Conservation (phyloP, 1,284 basidiomycete genomes). For the Mycosarcoma maydis region DNA sequence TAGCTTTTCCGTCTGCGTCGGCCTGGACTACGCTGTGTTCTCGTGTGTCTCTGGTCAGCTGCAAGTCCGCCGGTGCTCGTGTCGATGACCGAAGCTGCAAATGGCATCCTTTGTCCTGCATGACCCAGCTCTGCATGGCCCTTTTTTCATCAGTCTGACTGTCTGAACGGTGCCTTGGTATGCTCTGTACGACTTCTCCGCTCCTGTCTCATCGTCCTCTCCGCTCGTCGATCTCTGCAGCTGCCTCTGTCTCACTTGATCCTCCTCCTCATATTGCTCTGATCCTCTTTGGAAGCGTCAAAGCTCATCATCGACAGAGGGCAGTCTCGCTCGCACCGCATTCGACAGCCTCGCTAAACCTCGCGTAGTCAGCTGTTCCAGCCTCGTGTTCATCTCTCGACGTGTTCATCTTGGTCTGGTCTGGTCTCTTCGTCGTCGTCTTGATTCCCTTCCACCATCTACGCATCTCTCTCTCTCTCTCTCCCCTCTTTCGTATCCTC, state of each 20-base stretch:
- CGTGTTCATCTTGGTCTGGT: slow-evolving; percentile 1
- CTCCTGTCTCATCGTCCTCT: slow-evolving; percentile 7
- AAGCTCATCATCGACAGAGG: background rate
- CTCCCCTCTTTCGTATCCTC: slow-evolving; percentile 14
- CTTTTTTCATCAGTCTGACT: background rate
- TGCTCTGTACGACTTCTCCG: slow-evolving; percentile 9
- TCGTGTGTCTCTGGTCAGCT: background rate
- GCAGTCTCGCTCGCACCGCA: background rate
- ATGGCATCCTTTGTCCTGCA: background rate
- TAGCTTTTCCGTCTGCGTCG: too few species aligned
- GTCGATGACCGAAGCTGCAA: slow-evolving; percentile 6
- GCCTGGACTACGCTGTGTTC: too few species aligned
- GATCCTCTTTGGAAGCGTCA: slow-evolving; percentile 1
- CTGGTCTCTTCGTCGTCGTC: slow-evolving; percentile 22
- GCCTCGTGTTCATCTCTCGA: slow-evolving; percentile 17
- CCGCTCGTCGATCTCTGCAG: slow-evolving; percentile 42
- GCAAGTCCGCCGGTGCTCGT: slow-evolving; percentile 5
- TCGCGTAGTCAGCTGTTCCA: slow-evolving; percentile 7
- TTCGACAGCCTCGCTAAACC: slow-evolving; percentile 7
- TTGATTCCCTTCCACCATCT: slow-evolving; percentile 40
- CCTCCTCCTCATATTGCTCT: background rate
- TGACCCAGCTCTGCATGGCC: background rate
- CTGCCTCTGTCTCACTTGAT: slow-evolving; percentile 12
- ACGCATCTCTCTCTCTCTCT: slow-evolving; percentile 13
- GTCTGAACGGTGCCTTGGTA: background rate